Evolutionary conservation across 1,284 basidiomycete genomes (phyloP), one percentile per base, ranked within the genome.

Genomic region (Heterobasidion irregulare): DNA sequence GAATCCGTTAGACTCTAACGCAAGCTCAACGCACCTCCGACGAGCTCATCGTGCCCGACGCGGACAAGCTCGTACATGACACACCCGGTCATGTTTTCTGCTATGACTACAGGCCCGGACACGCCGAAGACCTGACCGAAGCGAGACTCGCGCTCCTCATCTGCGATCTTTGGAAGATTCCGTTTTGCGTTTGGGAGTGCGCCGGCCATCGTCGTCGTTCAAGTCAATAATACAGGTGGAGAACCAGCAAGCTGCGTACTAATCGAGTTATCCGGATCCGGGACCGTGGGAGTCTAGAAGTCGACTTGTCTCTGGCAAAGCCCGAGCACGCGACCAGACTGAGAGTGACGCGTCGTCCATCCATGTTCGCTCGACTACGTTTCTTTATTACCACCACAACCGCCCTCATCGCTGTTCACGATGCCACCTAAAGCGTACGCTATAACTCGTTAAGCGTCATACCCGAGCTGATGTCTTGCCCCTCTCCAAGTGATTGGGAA

Each of bases 41-140:
- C 93, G n/a, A 96, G 82, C 72, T 98, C 94, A 70, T 97, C 92
- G 68, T 98, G 95, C 2, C 94, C 95, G 53, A 98, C 94, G 64
- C 94, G 88, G 56, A 96, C 92, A 50, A 98, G 83, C 69, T 98
- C 94, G 73, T 97, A 96, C 94, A 98, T 98, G 56, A 94, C 93
- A 58, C 89, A 92, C 55, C 94, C 95, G 58, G 83, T 81, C 94
- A 98, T 96, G 72, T 94, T 94, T 78, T 96, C 93, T 58, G 94
- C 94, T 66, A 98, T 85, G 65, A 98, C 94, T 76, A 98, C 94
- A 58, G 94, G 94, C 53, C 94, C 94, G 49, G 94, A 98, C 45
- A 98, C 94, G 59, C 92, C 93, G 68, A 85, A 97, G 45, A 98
- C 94, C 62, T 89, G 84, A 57, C 94, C 94, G 65, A 94, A 94